Conservation (phyloP, 2,329 filamentous ascomycete species). For the Aspergillus pseudoviridinutans region DNA sequence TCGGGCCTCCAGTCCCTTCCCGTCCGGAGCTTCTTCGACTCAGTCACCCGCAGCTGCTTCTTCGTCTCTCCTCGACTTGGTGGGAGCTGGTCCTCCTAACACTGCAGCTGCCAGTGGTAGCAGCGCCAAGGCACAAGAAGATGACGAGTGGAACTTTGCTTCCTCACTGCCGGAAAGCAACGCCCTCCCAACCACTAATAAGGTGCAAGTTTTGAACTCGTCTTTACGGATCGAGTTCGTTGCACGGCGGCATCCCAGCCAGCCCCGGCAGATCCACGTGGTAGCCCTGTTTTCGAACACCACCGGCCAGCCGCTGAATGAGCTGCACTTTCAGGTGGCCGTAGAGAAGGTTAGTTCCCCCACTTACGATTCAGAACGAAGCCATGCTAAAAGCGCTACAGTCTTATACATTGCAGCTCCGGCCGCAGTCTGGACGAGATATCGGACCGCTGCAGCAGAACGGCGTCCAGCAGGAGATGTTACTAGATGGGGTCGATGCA, state of each 20-base stretch:
- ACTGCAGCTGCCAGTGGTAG: conserved; percentile 19
- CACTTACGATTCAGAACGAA: background rate
- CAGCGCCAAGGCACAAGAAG: conserved; percentile 49
- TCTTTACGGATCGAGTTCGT: conserved; percentile 69
- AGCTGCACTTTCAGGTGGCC: conserved; percentile 86
- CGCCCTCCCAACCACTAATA: conserved; percentile 57
- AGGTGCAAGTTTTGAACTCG: conserved; percentile 65
- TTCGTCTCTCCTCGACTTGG: conserved; percentile 33
- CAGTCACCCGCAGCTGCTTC: conserved; percentile 17
- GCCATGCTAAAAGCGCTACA: conserved; percentile 33
- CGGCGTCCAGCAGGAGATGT: conserved; percentile 78
- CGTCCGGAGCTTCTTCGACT: conserved; percentile 20
- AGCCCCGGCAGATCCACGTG: conserved; percentile 60
- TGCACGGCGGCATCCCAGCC: conserved; percentile 56
- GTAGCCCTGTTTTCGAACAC: conserved; percentile 81
- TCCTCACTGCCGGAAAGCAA: conserved; percentile 69
- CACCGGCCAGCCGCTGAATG: conserved; percentile 64
- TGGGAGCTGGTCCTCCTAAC: conserved; percentile 19
- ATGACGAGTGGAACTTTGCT: conserved; percentile 93
- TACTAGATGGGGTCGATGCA: conserved; percentile 68
- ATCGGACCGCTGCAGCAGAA: conserved; percentile 67
- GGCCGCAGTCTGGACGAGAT: conserved; percentile 77
- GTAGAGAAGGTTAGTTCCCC: conserved; percentile 72
- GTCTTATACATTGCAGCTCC: conserved; percentile 76
- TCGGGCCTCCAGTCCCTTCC: conserved; percentile 43